Base-by-base conservation (phyloP, 495 filamentous ascomycete genomes). In the Podospora sp. region DNA sequence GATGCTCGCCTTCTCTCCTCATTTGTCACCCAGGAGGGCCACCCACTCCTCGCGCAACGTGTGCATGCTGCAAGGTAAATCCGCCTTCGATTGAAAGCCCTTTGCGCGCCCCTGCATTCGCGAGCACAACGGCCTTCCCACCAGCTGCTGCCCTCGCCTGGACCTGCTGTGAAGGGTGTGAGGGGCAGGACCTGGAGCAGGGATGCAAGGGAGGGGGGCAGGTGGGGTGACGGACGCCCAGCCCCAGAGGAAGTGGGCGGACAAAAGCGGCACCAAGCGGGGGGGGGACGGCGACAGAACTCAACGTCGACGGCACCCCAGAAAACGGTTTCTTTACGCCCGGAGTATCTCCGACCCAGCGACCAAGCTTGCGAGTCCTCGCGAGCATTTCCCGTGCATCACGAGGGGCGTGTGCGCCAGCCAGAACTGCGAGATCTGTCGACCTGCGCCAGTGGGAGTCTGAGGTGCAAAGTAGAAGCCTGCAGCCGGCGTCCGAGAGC, bases 1-100 rank as follows among this genome's bases (percentile, higher is more conserved):
- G 7, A 36, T 26, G 40, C 29, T 51, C 21, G 50, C 46, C n/a
- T 29, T 16, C 36, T 26, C 35, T 61, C 22, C 57, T 26, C 36
- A 24, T 22, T 21, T 5, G 11, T 16, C 24, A 57, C 60, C 66
- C 66, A 25, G 36, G 33, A 57, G 67, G 55, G 16, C 36, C 61
- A 58, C 49, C 33, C 51, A 22, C 62, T 46, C 55, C 51, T 55
- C 69, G 63, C 62, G 51, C 66, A 73, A 76, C 73, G 71, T 71
- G 73, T 69, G 72, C 73, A 76, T 75, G 68, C 73, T 75, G 73
- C 73, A 70, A 72, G 71, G 73, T 73, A 72, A 75, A 75, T 75
- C 73, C 60, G 65, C 46, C 40, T 60, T 62, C 40, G 68, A 60
- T 63, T 50, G 29, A 61, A 60, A 62, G 63, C 65, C 57, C 66